A percentile compares a stretch with the other conserved stretches of the same genome.
Evolutionary conservation across 176 grass and related monocot species (phyloP).

Genomic region (Oryza rufipogon): DNA sequence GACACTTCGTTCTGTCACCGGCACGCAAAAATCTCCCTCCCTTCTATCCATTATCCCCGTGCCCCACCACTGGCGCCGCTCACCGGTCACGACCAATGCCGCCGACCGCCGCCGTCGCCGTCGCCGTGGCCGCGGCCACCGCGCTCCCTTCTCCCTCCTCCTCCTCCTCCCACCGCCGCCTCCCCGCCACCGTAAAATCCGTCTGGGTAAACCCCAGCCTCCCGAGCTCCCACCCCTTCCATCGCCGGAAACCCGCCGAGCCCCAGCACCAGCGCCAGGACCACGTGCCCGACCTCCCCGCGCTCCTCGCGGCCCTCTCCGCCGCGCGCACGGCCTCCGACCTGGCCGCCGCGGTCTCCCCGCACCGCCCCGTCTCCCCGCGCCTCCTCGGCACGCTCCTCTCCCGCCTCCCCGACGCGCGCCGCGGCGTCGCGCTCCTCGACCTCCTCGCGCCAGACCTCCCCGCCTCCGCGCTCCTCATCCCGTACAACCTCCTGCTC

Average conservation of each 20-base stretch:
- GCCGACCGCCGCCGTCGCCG: slow-evolving; percentile 1
- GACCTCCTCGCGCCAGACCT: slow-evolving; percentile 61
- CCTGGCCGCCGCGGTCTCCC: slow-evolving; percentile 56
- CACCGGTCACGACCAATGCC: slow-evolving; percentile 26
- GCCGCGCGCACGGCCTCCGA: slow-evolving; percentile 57
- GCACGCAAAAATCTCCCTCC: slow-evolving; percentile 45
- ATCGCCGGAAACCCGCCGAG: slow-evolving; percentile 34
- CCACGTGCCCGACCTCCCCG: slow-evolving; percentile 53
- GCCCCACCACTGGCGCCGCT: not conserved
- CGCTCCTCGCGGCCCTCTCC: slow-evolving; percentile 55
- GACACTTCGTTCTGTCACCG: not conserved
- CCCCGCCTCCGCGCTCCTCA: slow-evolving; percentile 43
- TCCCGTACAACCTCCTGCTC: slow-evolving; percentile 83
- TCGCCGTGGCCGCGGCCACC: slow-evolving; percentile 21
- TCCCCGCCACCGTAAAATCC: slow-evolving; percentile 33
- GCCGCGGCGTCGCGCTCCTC: slow-evolving; percentile 82
- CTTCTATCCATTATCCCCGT: slow-evolving; percentile 39
- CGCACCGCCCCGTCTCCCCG: slow-evolving; percentile 61
- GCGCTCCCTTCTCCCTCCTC: slow-evolving; percentile 27
- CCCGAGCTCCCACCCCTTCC: slow-evolving; percentile 45
- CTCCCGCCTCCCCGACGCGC: slow-evolving; percentile 64
- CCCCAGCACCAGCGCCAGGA: slow-evolving; percentile 39
- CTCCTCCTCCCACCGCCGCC: slow-evolving; percentile 10
- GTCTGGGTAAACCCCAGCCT: slow-evolving; percentile 60
- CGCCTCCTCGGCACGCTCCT: slow-evolving; percentile 94